phyloP scores from a whole-genome alignment of 768 basidiomycete genomes.

The Boletellus ananas region DNA sequence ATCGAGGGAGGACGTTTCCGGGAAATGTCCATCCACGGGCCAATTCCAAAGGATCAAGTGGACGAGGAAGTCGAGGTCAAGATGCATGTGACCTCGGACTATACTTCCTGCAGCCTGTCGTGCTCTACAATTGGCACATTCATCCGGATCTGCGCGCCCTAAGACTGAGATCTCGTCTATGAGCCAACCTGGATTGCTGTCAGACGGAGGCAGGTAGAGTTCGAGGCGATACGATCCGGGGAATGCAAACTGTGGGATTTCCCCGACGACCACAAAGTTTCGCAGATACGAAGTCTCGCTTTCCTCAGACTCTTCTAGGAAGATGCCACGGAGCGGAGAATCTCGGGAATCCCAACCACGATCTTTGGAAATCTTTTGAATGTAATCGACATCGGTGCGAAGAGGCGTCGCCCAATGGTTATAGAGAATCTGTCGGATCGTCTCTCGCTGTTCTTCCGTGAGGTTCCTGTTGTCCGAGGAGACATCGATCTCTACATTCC shows the following conservation, averaged over 20 bases:
- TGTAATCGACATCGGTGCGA: too few relatives aligned
- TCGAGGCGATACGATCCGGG: conserved; percentile 19
- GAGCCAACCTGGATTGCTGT: not conserved
- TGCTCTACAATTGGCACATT: conserved; percentile 10
- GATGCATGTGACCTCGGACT: conserved; percentile 14
- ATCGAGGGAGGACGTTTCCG: too few relatives aligned
- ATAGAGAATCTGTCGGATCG: too few relatives aligned
- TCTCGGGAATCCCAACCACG: too few relatives aligned
- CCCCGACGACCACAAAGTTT: conserved; percentile 3
- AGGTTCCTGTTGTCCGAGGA: conserved; percentile 3
- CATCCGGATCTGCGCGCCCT: conserved; percentile 2
- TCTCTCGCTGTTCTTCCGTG: too few relatives aligned
- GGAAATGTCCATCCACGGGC: too few relatives aligned
- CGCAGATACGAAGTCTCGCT: not conserved
- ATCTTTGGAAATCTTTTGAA: too few relatives aligned
- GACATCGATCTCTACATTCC: conserved; percentile 10
- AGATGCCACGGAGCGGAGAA: not conserved
- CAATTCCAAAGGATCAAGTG: not conserved
- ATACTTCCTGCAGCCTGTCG: conserved; percentile 8
- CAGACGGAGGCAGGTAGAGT: conserved; percentile 6
- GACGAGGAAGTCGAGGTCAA: conserved; percentile 13
- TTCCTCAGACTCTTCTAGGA: not conserved
- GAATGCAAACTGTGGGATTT: conserved; percentile 16
- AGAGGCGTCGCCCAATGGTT: too few relatives aligned
- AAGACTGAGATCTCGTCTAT: conserved; percentile 16